These are phyloP conservation scores for Vigna nakashimae DNA, from an alignment of 306 rosid genomes.

Conservation along the genomic window DNA sequence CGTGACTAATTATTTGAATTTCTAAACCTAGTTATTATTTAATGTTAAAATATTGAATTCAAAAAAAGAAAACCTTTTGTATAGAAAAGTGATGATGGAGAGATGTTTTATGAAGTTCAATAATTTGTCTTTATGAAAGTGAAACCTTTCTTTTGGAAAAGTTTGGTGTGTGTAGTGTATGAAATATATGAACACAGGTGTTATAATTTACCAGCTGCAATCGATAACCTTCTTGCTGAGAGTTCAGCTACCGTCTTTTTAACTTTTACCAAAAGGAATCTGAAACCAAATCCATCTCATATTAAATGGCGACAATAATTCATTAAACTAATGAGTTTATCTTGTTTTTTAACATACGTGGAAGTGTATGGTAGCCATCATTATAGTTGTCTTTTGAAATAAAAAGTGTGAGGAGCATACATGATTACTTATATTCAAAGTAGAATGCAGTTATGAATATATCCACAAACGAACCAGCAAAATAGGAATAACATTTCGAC, in stretches of 20 bases:
- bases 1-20: too few species aligned
- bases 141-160: not conserved
- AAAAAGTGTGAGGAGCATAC: conserved; percentile 2
- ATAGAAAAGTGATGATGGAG: too few species aligned
- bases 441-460: conserved; percentile 1
- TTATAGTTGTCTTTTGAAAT: conserved; percentile 5
- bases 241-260: not conserved
- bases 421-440: not conserved
- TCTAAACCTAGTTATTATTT: too few species aligned
- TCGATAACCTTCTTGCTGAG: not conserved
- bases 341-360: conserved; percentile 1
- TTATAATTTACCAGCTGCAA: not conserved
- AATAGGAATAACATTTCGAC: conserved; percentile 4
- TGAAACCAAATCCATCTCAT: not conserved
- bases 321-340: not conserved
- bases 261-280: not conserved
- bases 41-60: too few species aligned
- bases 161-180: not conserved
- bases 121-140: not conserved
- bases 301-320: not conserved
- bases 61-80: too few species aligned
- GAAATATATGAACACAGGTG: not conserved
- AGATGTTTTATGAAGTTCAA: too few species aligned
- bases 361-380: conserved; percentile 16
- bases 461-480: conserved; percentile 1